Conservation (phyloP, 805 yeast species). For the Pichia membranifaciens region DNA sequence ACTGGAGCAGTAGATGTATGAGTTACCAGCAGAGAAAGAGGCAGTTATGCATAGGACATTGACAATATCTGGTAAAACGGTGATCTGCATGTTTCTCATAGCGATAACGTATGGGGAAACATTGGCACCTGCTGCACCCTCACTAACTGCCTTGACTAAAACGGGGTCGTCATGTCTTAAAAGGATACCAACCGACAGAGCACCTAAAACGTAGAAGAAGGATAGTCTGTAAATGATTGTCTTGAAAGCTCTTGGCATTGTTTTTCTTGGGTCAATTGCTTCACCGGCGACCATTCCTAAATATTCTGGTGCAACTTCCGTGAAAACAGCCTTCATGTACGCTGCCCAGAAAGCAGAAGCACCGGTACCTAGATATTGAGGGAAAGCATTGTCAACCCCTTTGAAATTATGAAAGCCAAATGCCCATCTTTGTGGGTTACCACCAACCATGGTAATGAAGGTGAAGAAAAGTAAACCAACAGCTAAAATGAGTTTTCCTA, state of each 20-base stretch:
- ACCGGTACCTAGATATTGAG: conserved; percentile 50
- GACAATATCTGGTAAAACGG: conserved; percentile 66
- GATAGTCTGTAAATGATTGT: conserved; percentile 66
- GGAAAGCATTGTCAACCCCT: conserved; percentile 38
- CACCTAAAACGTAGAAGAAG: conserved; percentile 65
- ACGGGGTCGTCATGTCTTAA: conserved; percentile 64
- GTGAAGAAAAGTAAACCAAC: conserved; percentile 72
- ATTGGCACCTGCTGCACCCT: conserved; percentile 68
- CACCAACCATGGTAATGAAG: conserved; percentile 80
- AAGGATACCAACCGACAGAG: conserved; percentile 72
- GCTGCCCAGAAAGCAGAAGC: conserved; percentile 65
- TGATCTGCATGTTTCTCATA: conserved; percentile 63
- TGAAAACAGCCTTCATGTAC: conserved; percentile 64
- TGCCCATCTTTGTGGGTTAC: conserved; percentile 63
- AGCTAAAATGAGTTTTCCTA: conserved; percentile 68
- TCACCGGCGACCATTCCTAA: conserved; percentile 84
- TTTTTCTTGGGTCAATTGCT: conserved; percentile 51
- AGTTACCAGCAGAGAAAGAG: conserved; percentile 80
- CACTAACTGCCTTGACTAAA: conserved; percentile 50
- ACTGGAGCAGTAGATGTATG: conserved; percentile 69
- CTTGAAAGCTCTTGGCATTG: conserved; percentile 72
- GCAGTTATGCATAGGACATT: conserved; percentile 72
- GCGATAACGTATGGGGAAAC: conserved; percentile 82
- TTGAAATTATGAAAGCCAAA: conserved; percentile 27
- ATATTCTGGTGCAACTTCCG: conserved; percentile 79